These are phyloP conservation scores for Komagataella pseudopastoris DNA, from an alignment of 805 yeast genomes.

Conservation along the genomic window DNA sequence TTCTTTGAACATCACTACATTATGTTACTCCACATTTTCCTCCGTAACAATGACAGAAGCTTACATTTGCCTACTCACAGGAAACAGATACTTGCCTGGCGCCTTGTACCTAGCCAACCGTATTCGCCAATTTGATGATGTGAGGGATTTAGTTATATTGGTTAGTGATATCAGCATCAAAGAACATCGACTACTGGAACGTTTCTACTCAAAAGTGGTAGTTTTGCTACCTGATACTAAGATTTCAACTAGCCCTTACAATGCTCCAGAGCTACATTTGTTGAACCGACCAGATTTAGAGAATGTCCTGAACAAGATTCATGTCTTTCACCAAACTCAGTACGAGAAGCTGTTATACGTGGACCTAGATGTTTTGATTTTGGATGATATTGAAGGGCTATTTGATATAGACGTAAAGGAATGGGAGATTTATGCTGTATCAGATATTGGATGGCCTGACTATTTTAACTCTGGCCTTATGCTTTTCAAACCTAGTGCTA, in stretches of 20 bases:
- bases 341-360: slow-evolving; percentile 40
- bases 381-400: slow-evolving; percentile 17
- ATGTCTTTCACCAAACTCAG: slow-evolving; percentile 31
- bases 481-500: slow-evolving; percentile 36
- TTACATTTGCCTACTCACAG: slow-evolving; percentile 19
- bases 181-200: slow-evolving; percentile 4
- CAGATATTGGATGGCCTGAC: slow-evolving; percentile 91
- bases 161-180: slow-evolving; percentile 7
- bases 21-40: background rate
- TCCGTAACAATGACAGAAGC: slow-evolving; percentile 3
- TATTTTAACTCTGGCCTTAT: slow-evolving; percentile 75
- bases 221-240: slow-evolving; percentile 9
- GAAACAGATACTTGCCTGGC: slow-evolving; percentile 23
- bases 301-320: slow-evolving; percentile 37
- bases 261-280: background rate
- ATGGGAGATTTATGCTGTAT: slow-evolving; percentile 35
- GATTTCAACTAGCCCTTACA: background rate
- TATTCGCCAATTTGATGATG: background rate
- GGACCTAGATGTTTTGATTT: slow-evolving; percentile 52
- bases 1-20: background rate
- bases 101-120: slow-evolving; percentile 7
- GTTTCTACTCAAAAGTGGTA: slow-evolving; percentile 7
- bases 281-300: slow-evolving; percentile 15
- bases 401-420: slow-evolving; percentile 13
- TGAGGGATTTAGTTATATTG: background rate